These are phyloP conservation scores for Neofusicoccum ribis DNA, from an alignment of 2,329 filamentous ascomycete species.

Conservation along the genomic window DNA sequence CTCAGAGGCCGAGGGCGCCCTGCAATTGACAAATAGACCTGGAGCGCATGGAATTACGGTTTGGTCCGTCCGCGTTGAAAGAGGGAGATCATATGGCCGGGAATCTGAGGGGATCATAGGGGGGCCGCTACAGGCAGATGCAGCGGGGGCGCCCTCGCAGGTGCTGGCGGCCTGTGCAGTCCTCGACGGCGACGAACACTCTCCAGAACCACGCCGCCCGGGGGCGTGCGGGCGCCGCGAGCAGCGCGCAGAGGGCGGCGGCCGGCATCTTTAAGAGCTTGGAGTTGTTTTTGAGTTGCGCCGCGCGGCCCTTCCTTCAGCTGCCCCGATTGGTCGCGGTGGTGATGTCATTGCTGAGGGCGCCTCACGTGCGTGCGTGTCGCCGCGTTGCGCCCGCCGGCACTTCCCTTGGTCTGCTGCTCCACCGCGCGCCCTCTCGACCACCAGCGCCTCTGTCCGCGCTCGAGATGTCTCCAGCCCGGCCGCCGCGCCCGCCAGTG, in stretches of 20 bases:
- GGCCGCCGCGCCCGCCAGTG: background rate
- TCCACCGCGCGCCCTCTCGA: background rate
- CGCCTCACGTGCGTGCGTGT: background rate
- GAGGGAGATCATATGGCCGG: background rate
- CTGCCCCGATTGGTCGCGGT: background rate
- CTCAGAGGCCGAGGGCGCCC: background rate
- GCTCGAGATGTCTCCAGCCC: background rate
- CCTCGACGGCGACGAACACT: background rate
- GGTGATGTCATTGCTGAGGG: constrained; percentile 9
- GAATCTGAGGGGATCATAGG: background rate
- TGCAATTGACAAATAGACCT: background rate
- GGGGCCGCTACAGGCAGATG: background rate
- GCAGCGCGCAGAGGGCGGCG: background rate
- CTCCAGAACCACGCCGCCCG: background rate
- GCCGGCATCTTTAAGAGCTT: background rate
- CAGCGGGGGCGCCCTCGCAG: background rate
- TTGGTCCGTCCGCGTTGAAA: constrained; percentile 1
- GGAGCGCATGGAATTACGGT: background rate
- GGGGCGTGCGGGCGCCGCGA: no score
- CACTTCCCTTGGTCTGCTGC: background rate
- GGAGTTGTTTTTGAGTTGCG: background rate
- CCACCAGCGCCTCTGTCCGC: background rate
- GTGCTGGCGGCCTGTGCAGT: background rate
- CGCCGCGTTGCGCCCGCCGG: background rate
- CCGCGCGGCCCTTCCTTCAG: constrained; percentile 8